Conservation (phyloP, 78 protist genomes). For the Chrysochromulina tobinii region DNA sequence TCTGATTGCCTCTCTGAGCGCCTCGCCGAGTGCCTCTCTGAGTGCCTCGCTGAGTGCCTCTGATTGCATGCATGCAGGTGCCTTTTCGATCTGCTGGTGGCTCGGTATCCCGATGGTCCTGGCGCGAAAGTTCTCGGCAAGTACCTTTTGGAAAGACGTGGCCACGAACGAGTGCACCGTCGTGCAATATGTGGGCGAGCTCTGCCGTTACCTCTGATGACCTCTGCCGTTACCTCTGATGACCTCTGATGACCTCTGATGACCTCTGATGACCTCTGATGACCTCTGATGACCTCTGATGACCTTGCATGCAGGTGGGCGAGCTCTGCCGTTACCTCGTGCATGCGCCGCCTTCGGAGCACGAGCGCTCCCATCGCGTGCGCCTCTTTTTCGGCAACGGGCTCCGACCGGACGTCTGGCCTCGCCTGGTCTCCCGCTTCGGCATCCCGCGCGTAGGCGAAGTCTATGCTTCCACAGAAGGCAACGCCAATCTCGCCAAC, state of each 20-base stretch:
- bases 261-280: too few species aligned
- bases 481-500: conserved; percentile 14
- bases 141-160: conserved; percentile 20
- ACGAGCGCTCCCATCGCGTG: conserved; percentile 32
- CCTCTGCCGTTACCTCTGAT: too few species aligned
- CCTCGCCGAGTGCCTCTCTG: too few species aligned
- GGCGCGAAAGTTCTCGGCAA: conserved; percentile 39
- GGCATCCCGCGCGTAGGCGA: conserved; percentile 34
- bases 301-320: conserved; percentile 2
- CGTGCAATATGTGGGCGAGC: conserved; percentile 66
- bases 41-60: too few species aligned
- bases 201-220: conserved; percentile 21
- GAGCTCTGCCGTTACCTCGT: conserved; percentile 59
- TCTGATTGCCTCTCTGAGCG: too few species aligned
- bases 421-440: conserved; percentile 25
- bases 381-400: conserved; percentile 71
- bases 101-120: conserved; percentile 16
- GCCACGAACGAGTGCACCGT: background rate
- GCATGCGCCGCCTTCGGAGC: conserved; percentile 1
- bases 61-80: background rate
- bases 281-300: too few species aligned
- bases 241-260: too few species aligned
- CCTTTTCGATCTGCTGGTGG: background rate
- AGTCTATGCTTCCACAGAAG: conserved; percentile 67
- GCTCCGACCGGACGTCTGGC: conserved; percentile 67